Conservation (phyloP, 805 yeast species). For the Diddensiella transvaalensis region DNA sequence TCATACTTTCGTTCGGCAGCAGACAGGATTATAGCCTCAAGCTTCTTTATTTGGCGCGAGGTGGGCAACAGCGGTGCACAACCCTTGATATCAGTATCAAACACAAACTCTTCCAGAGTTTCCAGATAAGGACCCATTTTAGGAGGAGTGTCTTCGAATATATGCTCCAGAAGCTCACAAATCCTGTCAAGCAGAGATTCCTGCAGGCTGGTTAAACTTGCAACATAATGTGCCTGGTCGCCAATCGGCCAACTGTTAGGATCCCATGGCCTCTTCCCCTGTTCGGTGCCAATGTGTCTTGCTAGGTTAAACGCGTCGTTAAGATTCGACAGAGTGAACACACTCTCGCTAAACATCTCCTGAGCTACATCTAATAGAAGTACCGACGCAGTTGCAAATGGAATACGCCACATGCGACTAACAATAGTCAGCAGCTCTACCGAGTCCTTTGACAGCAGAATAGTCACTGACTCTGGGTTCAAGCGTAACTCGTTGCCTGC, state of each 20-base stretch:
- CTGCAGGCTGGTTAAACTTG: conserved; percentile 44
- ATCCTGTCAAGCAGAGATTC: conserved; percentile 46
- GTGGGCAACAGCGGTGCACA: conserved; percentile 37
- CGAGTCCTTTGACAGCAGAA: conserved; percentile 42
- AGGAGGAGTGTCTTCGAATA: conserved; percentile 48
- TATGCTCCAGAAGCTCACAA: conserved; percentile 36
- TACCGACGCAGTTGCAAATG: conserved; percentile 46
- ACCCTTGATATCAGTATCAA: conserved; percentile 43
- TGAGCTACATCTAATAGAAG: conserved; percentile 50
- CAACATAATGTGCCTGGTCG: conserved; percentile 51
- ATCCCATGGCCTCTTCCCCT: conserved; percentile 26
- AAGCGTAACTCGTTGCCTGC: conserved; percentile 19
- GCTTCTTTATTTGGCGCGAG: conserved; percentile 42
- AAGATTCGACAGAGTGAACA: conserved; percentile 31
- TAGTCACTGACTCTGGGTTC: conserved; percentile 21
- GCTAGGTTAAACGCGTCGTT: conserved; percentile 37
- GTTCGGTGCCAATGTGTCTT: conserved; percentile 23
- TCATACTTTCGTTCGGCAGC: conserved; percentile 46
- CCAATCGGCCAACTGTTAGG: conserved; percentile 39
- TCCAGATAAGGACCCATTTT: conserved; percentile 52
- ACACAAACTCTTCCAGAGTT: conserved; percentile 49
- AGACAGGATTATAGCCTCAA: conserved; percentile 30
- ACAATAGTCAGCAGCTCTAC: conserved; percentile 43
- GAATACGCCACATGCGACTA: conserved; percentile 58
- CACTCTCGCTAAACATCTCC: conserved; percentile 30